Base-by-base conservation (phyloP, 1,139 yeast genomes). In the Protomyces pachydermus region DNA sequence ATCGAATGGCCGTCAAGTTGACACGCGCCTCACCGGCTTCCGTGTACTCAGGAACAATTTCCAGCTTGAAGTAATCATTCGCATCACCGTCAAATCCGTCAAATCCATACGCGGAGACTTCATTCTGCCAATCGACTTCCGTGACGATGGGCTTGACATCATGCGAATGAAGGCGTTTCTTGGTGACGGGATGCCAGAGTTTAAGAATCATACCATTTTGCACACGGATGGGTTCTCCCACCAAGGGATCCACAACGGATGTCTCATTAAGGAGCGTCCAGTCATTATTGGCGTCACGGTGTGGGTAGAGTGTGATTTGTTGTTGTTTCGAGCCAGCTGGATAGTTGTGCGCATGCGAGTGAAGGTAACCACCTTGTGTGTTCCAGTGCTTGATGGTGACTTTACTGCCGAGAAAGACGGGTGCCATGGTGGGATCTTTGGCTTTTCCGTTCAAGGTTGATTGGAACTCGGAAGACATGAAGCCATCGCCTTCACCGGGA, bases 251-350 rank as follows among this genome's bases (percentile, higher is more conserved):
- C 20, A 67, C 64, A 23, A 68, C 71, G 56, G 70, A 66, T 37
- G 77, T 75, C 34, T 68, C 71, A 66, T 75, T 75, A 77, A 89
- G 96, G 70, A 91, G 78, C 32, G 81, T 70, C 97, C 97, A 95
- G 69, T 84, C 80, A 77, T 95, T 95, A 79, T 95, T 95, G 62
- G 80, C 78, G 75, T 95, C 98, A 73, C 88, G 78, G 76, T 91
- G 98, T 55, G 98, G 96, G 74, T 93, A 95, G 70, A 93, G 80
- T 3, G 98, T 93, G 68, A 91, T 78, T 77, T 91, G 97, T 77
- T 91, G 98, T 77, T 91, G 98, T 76, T 90, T 84, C 34, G 98
- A 91, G 65, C 99, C 99, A 52, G 90, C 82, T 71, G 90, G 93
- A 74, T 91, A 93, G 73, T 82, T 79, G 73, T 87, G 90, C 66